Evolutionary conservation across 805 yeast species (phyloP).

Genomic region (Wickerhamiella dianesei): DNA sequence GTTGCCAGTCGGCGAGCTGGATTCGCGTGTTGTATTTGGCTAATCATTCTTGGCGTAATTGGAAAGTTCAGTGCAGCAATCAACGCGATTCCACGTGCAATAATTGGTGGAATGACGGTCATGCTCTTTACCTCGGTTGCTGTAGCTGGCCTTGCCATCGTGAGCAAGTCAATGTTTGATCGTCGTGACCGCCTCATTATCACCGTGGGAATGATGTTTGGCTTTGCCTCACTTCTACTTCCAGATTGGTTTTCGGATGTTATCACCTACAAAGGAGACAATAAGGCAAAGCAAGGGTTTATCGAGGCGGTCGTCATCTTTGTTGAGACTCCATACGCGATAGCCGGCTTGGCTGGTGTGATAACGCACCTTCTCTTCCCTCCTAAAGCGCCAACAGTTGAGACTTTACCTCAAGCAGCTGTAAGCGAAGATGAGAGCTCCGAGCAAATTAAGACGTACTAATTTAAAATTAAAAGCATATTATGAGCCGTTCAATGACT

Average conservation of each 20-base stretch:
- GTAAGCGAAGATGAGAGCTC: background rate
- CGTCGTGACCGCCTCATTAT: slow-evolving; percentile 59
- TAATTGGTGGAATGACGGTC: slow-evolving; percentile 75
- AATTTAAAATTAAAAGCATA: background rate
- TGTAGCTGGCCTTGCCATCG: slow-evolving; percentile 54
- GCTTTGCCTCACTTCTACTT: slow-evolving; percentile 50
- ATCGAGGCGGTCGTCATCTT: slow-evolving; percentile 51
- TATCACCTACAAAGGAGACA: slow-evolving; percentile 52
- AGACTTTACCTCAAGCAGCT: background rate
- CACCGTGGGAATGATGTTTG: slow-evolving; percentile 48
- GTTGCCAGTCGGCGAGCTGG: slow-evolving; percentile 76
- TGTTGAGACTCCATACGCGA: slow-evolving; percentile 58
- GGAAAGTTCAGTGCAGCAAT: slow-evolving; percentile 76
- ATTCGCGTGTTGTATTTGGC: slow-evolving; percentile 62
- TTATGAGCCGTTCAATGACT: background rate
- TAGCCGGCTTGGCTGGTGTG: slow-evolving; percentile 49
- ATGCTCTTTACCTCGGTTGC: slow-evolving; percentile 62
- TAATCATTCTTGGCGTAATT: slow-evolving; percentile 72
- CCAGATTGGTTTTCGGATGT: slow-evolving; percentile 47
- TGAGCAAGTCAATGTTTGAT: slow-evolving; percentile 38
- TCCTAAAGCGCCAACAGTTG: background rate
- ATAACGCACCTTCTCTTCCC: slow-evolving; percentile 46
- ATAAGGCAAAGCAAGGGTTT: slow-evolving; percentile 42
- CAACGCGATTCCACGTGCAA: slow-evolving; percentile 61
- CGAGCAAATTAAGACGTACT: background rate